Conservation (phyloP, 2,329 filamentous ascomycete species). For the Hypoxylon rubiginosum region DNA sequence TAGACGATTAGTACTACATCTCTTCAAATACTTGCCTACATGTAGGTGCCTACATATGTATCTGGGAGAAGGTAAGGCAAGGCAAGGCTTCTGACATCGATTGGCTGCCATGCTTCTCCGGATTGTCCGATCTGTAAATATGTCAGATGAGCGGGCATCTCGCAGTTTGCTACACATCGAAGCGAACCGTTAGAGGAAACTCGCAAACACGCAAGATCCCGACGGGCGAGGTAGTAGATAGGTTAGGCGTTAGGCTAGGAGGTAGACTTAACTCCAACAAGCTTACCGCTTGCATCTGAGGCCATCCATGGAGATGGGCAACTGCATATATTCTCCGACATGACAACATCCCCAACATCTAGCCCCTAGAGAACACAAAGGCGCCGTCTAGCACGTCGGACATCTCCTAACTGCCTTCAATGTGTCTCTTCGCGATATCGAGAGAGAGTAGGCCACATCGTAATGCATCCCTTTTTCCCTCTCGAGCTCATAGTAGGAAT, state of each 20-base stretch:
- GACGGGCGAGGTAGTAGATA: constrained; percentile 21
- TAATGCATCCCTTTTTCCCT: no score
- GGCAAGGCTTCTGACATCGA: not conserved
- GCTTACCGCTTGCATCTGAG: constrained; percentile 18
- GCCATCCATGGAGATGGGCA: constrained; percentile 24
- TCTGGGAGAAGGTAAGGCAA: not conserved
- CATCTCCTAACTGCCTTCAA: not conserved
- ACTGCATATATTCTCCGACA: constrained; percentile 41
- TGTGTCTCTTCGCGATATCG: not conserved
- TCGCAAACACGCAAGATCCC: constrained; percentile 35
- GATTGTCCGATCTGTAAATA: not conserved
- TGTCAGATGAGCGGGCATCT: not conserved
- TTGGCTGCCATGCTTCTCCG: not conserved
- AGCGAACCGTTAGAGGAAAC: constrained; percentile 17
- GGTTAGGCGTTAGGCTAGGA: no score
- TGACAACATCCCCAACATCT: constrained; percentile 35
- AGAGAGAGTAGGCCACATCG: not conserved
- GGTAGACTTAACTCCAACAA: constrained; percentile 9
- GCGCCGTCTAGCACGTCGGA: constrained; percentile 18
- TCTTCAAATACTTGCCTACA: no score
- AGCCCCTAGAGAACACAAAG: constrained; percentile 12
- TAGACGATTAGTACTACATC: no score
- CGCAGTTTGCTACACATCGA: constrained; percentile 34
- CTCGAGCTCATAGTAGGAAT: no score
- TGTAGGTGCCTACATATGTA: no score